Base-by-base conservation (phyloP, 2,329 filamentous ascomycete species). In the Mycosphaerella sp. region DNA sequence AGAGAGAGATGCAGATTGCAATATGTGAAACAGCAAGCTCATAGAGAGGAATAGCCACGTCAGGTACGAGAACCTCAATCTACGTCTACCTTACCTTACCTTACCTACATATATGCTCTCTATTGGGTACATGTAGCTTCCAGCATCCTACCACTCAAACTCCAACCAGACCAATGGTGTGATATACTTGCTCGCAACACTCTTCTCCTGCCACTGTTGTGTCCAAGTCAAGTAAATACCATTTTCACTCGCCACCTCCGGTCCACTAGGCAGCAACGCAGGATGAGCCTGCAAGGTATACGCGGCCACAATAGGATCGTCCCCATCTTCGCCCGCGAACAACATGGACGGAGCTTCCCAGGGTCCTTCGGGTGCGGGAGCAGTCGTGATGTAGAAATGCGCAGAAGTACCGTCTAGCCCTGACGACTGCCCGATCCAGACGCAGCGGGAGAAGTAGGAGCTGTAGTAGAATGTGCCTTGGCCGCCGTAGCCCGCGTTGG, bases 381-480 rank as follows among this genome's bases (percentile, higher is more conserved):
- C 59, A 7, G 65, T 65, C 17, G 57, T 59, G 47, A 63, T 61
- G 34, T 55, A 62, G 54, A 62, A 65, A 13, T 58, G 55, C 1
- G 64, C 59, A 2, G 47, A 44, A n/a, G 41, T 42, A n/a, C 44
- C 43, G 25, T 44, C 47, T 7, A 56, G 41, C 3, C 45, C 47
- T 10, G 30, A 36, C 16, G 41, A 40, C 14, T 62, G 58, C 1
- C 65, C 66, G 34, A 68, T 63, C 65, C 61, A 67, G 27, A 66
- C 55, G 55, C 59, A 66, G 2, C 58, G 51, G 5, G 56, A 17
- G 53, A 61, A 64, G 41, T 58, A 49, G 9, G 52, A 50, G 40
- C 59, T 64, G 52, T 62, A 62, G 50, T 65, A 66, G 48, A 59
- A 65, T 2, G 60, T 66, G 7, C 62, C 61, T 41, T 65, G 63